Percentiles rank a stretch among this genome's conserved stretches.
phyloP scores from a whole-genome alignment of 1,139 yeast species.

The Suhomyces bokatorum region DNA sequence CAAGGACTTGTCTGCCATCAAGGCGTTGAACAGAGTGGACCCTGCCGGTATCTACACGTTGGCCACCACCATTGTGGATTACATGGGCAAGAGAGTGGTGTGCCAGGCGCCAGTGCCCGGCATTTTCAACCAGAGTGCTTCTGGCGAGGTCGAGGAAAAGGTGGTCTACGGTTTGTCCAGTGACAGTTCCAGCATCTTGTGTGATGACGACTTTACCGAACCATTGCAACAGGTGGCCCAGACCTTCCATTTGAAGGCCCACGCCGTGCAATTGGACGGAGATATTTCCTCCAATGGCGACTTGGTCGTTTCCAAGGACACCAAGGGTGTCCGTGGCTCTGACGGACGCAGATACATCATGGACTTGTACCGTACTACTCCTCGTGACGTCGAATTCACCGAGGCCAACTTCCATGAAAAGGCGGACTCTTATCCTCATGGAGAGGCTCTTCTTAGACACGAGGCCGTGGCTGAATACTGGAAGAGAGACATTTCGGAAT shows the following conservation, averaged over 20 bases:
- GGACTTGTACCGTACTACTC: slow-evolving; percentile 82
- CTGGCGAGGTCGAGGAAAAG: slow-evolving; percentile 37
- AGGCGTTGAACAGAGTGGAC: slow-evolving; percentile 67
- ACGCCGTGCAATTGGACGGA: slow-evolving; percentile 46
- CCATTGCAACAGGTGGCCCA: slow-evolving; percentile 66
- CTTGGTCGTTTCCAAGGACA: slow-evolving; percentile 69
- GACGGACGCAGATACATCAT: slow-evolving; percentile 84
- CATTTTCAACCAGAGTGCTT: slow-evolving; percentile 55
- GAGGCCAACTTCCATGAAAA: slow-evolving; percentile 51
- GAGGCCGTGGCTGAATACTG: slow-evolving; percentile 95
- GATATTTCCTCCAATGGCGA: slow-evolving; percentile 40
- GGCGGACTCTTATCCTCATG: slow-evolving; percentile 72
- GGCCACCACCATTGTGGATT: slow-evolving; percentile 83
- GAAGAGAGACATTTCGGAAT: slow-evolving; percentile 62
- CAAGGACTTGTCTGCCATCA: slow-evolving; percentile 77
- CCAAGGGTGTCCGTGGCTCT: slow-evolving; percentile 83
- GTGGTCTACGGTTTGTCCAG: slow-evolving; percentile 77
- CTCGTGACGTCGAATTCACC: slow-evolving; percentile 76
- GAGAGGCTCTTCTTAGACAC: slow-evolving; percentile 73
- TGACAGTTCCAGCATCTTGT: slow-evolving; percentile 51
- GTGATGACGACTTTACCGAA: slow-evolving; percentile 51
- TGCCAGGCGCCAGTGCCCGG: slow-evolving; percentile 99
- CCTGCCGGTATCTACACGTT: slow-evolving; percentile 65
- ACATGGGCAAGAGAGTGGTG: slow-evolving; percentile 80
- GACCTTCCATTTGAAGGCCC: slow-evolving; percentile 76